Evolutionary conservation across 2,329 filamentous ascomycete genomes (phyloP).

Genomic region (Blastomyces silverae): DNA sequence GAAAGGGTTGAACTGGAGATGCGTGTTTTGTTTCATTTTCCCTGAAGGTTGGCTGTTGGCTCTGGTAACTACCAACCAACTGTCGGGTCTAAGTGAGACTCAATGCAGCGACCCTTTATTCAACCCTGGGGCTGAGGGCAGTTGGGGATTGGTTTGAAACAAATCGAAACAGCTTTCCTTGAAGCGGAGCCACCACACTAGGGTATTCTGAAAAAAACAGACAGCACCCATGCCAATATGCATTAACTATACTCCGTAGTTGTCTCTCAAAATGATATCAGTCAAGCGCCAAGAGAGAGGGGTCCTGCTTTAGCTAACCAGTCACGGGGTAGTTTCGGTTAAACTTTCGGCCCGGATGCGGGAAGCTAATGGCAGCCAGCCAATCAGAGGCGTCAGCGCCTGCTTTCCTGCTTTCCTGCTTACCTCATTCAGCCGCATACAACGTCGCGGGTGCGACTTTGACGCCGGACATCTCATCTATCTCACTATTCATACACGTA

Average conservation of each 20-base stretch:
- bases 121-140: neutral
- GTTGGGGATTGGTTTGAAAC: neutral
- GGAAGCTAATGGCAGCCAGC: neutral
- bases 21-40: neutral
- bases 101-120: neutral
- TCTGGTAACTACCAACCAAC: neutral
- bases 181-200: neutral
- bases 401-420: neutral
- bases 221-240: neutral
- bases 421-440: neutral
- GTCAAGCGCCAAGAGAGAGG: neutral
- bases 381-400: neutral
- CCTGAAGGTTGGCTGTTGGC: neutral
- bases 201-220: neutral
- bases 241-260: neutral
- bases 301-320: neutral
- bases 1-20: neutral
- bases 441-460: neutral
- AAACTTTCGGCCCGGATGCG: constrained; percentile 1
- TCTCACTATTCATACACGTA: neutral
- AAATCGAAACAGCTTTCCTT: neutral
- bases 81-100: neutral
- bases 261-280: neutral
- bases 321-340: neutral
- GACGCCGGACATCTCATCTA: neutral